Base-by-base conservation (phyloP, 306 rosid species). In the Datisca glomerata region DNA sequence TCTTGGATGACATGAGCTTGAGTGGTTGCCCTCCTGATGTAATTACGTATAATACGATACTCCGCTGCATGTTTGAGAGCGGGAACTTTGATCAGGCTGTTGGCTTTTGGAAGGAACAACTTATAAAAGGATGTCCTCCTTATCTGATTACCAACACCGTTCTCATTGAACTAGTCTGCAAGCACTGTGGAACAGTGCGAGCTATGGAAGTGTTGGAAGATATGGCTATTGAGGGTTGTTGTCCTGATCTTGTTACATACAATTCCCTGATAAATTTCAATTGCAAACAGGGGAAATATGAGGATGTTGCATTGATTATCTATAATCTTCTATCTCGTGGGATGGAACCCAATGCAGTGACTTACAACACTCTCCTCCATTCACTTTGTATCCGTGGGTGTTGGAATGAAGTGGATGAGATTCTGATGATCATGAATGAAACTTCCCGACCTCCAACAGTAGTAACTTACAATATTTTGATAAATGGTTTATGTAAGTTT, bases 21-120 rank as follows among this genome's bases (percentile, higher is more conserved):
- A 73, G 89, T 63, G 96, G 96, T 39, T 86, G 94, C 76, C 67
- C 84, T 43, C 94, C 96, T 0, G 82, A 87, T 60, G 85, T 61
- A 21, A 67, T 76, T 51, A 79, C 94, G 1, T 87, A 82, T 33
- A 87, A 87, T 59, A 58, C 89, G 23, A 73, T 87, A 50, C 52
- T 87, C 39, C 80, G 93, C 22, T 21, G 60, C 56, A 59, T 79
- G 72, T 87, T 64, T 70, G 70, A 64, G 18, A 40, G 37, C 24
- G 71, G 85, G 43, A 53, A 67, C 45, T 69, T 45, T 20, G 62
- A 71, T 21, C 71, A 68, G 55, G 97, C 97, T 8, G 49, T 87
- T 52, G 59, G 46, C 42, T 79, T 82, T 61, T 83, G 93, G 87
- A 79, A 74, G 78, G 82, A 71, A 50, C 93, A 76, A 56, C 38